These are phyloP conservation scores for Leccinum truebloodii DNA, from an alignment of 768 basidiomycete genomes.

Conservation along the genomic window DNA sequence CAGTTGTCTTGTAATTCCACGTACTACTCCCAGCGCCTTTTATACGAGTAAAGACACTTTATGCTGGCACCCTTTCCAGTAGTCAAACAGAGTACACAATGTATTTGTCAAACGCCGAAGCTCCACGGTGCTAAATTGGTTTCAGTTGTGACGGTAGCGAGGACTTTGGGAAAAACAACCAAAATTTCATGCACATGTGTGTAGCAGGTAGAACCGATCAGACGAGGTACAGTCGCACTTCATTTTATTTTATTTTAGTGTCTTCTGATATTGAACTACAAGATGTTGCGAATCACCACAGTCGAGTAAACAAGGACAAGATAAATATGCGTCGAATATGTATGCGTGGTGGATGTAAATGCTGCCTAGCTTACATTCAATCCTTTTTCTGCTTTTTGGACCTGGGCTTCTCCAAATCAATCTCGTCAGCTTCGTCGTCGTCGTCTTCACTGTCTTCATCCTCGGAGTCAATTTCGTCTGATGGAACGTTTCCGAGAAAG, in stretches of 20 bases:
- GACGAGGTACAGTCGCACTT: background rate
- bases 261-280: constrained; percentile 6
- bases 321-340: constrained; percentile 30
- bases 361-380: constrained; percentile 21
- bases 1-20: background rate
- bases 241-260: background rate
- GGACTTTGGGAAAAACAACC: background rate
- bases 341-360: constrained; percentile 15
- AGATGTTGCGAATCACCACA: constrained; percentile 7
- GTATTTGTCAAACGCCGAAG: background rate
- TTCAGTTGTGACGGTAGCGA: background rate
- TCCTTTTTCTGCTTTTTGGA: constrained; percentile 66
- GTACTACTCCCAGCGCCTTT: background rate
- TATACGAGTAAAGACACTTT: background rate
- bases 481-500: constrained; percentile 68
- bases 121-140: background rate
- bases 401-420: constrained; percentile 84
- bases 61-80: background rate
- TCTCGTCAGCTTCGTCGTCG: constrained; percentile 80
- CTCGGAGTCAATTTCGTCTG: constrained; percentile 62
- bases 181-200: background rate
- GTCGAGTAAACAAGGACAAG: constrained; percentile 11
- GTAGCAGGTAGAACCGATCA: background rate
- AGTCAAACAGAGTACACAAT: background rate
- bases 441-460: constrained; percentile 71